phyloP scores from a whole-genome alignment of 495 filamentous ascomycete species.

The Chaetomium cochliodes region DNA sequence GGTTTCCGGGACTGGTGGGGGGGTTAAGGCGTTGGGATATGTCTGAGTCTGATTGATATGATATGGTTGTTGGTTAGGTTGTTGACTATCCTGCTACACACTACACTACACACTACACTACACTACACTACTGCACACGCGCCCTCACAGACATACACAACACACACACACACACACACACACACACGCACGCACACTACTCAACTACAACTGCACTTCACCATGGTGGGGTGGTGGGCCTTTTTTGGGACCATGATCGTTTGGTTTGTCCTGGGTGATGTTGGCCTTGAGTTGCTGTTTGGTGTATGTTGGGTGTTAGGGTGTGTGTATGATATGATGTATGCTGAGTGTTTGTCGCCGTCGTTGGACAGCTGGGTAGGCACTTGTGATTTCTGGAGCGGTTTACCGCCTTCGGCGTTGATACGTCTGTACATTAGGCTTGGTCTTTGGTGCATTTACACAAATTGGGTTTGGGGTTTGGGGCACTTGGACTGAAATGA shows the following conservation, averaged over 20 bases:
- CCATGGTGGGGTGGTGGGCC: not conserved
- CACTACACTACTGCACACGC: too few species aligned
- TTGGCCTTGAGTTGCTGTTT: not conserved
- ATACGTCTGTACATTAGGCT: not conserved
- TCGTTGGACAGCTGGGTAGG: too few species aligned
- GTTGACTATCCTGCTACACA: not conserved
- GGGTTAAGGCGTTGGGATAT: not conserved
- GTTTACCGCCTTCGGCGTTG: not conserved
- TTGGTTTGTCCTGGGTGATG: not conserved
- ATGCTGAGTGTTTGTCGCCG: not conserved
- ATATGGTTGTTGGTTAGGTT: not conserved
- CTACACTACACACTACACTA: too few species aligned
- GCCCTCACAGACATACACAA: too few species aligned
- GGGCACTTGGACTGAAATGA: not conserved
- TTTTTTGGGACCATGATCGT: not conserved
- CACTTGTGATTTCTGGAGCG: not conserved
- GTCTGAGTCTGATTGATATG: not conserved
- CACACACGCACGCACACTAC: not conserved
- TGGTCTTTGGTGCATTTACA: not conserved
- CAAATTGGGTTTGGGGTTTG: not conserved
- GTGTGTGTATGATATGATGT: not conserved
- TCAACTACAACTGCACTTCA: not conserved
- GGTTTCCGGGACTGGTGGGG: too few species aligned
- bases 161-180: not conserved
- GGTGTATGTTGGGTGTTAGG: not conserved